phyloP scores from a whole-genome alignment of 2,329 filamentous ascomycete species.

The Talaromyces funiculosus region DNA sequence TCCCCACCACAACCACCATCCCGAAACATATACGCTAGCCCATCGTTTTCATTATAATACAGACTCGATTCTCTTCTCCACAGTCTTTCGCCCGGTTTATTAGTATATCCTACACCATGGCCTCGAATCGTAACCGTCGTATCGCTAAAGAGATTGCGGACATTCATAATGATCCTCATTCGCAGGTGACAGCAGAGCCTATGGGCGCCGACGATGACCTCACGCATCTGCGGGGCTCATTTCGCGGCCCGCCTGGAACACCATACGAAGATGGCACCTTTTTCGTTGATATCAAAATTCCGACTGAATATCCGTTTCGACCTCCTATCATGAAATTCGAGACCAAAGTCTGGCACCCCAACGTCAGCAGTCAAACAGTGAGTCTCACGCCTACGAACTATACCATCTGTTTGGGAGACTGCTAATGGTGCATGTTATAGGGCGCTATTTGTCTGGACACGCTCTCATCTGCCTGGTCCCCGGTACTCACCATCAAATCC shows the following conservation, averaged over 20 bases:
- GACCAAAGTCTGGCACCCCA: slow-evolving; percentile 96
- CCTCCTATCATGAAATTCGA: slow-evolving; percentile 86
- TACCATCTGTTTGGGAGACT: background rate
- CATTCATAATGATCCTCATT: slow-evolving; percentile 60
- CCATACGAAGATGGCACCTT: slow-evolving; percentile 86
- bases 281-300: slow-evolving; percentile 78
- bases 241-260: slow-evolving; percentile 83
- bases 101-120: slow-evolving; percentile 40
- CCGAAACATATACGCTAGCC: background rate
- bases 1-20: background rate
- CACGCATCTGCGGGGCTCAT: slow-evolving; percentile 74
- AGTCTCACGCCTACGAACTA: slow-evolving; percentile 28
- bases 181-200: slow-evolving; percentile 66
- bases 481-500: slow-evolving; percentile 92
- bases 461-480: slow-evolving; percentile 83
- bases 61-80: background rate
- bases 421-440: slow-evolving; percentile 41
- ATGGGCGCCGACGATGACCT: slow-evolving; percentile 62
- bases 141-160: slow-evolving; percentile 47
- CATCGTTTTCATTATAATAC: background rate
- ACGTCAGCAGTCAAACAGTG: slow-evolving; percentile 90
- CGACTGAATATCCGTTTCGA: slow-evolving; percentile 85
- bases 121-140: slow-evolving; percentile 54
- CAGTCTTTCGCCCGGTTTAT: background rate
- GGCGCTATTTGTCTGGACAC: slow-evolving; percentile 97